Percentiles rank a stretch among this genome's conserved stretches.
Conservation (phyloP, 352 stramenopile species). For the Thalassiosira mediterranea region DNA sequence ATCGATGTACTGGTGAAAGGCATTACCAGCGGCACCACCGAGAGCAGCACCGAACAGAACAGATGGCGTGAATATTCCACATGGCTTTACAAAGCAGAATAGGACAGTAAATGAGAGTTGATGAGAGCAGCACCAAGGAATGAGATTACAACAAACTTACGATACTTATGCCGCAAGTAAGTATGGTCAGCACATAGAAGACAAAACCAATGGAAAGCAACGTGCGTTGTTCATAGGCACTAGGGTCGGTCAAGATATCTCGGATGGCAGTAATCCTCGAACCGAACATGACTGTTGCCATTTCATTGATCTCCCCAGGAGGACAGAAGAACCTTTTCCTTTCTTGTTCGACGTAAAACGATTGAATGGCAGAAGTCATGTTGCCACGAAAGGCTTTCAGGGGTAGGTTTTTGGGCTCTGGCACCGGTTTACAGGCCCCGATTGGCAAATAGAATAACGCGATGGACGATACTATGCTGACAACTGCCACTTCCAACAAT, state of each 20-base stretch:
- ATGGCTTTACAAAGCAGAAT: too few relatives aligned
- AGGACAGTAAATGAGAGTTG: too few relatives aligned
- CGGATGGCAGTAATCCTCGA: constrained; percentile 86
- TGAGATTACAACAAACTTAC: too few relatives aligned
- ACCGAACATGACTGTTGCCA: constrained; percentile 88
- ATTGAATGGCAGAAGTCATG: constrained; percentile 23
- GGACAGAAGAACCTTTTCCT: constrained; percentile 81
- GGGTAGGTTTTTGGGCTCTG: not conserved
- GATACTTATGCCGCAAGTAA: constrained; percentile 90
- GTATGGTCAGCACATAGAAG: constrained; percentile 87
- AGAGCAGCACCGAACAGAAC: constrained; percentile 87
- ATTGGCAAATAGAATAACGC: constrained; percentile 46
- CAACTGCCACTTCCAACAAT: constrained; percentile 29
- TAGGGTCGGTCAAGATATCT: constrained; percentile 75
- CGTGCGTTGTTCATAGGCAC: constrained; percentile 60
- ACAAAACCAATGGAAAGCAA: constrained; percentile 86
- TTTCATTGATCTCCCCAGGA: constrained; percentile 88
- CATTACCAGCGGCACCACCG: constrained; percentile 75
- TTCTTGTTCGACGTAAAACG: constrained; percentile 79
- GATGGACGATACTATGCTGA: constrained; percentile 52
- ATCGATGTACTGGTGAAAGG: constrained; percentile 51
- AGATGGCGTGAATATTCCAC: constrained; percentile 91
- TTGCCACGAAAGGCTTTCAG: not conserved
- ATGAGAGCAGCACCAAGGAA: too few relatives aligned
- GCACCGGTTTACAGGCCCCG: constrained; percentile 15